Base-by-base conservation (phyloP, 2,329 filamentous ascomycete genomes). In the Pseudofabraea citricarpa region DNA sequence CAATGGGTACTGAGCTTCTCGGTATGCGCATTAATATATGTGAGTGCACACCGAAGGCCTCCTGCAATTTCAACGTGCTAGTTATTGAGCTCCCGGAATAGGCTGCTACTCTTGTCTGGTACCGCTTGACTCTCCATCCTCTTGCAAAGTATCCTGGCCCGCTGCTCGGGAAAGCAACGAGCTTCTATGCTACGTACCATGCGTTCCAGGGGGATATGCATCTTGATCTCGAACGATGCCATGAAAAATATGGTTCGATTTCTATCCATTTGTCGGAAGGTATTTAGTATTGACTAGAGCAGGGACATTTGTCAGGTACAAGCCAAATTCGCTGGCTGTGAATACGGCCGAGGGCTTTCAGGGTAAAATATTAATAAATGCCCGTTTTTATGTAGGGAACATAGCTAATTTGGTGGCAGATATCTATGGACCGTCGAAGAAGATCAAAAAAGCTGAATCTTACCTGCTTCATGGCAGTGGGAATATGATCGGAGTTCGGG, bases 401-500 rank as follows among this genome's bases (percentile, higher is more conserved):
- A n/a, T n/a, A n/a, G n/a, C n/a, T n/a, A n/a, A n/a, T n/a, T n/a
- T n/a, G n/a, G n/a, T n/a, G n/a, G 75, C 75, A 60, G 74, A 81
- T 27, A 81, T 84, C 49, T 81, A 83, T 64, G 77, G 77, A 51
- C 78, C 79, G 68, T 68, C 69, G 29, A 64, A 75, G 61, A 81
- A 81, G 47, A 74, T 81, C 29, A 68, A 72, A 62, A 87, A 87
- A 64, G 73, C 81, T 42, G 74, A 81, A 52, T 85, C 85, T 64
- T 87, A 87, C 3, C 75, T 79, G 50, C 19, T 43, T 2, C 49
- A 49, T 20, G 43, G 42, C 6, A n/a, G n/a, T 13, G 26, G 21
- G 8, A 86, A 86, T 65, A 84, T 83, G 3, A 81, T 87, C 66
- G 86, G 85, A 63, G 73, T 74, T 2, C 79, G 82, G 40, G 80